Percentiles rank a stretch among this genome's conserved stretches.
Conservation (phyloP, 768 basidiomycete species). For the Boletus reticulatus region DNA sequence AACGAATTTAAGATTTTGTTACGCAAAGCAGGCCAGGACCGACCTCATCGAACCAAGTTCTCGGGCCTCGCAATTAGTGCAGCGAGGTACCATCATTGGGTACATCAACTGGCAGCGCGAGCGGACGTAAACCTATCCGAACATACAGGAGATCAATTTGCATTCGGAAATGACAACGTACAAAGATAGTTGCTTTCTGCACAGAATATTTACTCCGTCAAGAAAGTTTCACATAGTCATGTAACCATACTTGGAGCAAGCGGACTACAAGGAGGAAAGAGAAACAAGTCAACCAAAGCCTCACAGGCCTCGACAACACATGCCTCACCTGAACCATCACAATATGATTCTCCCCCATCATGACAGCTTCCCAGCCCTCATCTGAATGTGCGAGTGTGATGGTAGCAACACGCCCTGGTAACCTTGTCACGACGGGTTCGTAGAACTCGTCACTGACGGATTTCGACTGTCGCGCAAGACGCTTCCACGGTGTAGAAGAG, state of each 20-base stretch:
- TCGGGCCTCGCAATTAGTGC: too few species aligned
- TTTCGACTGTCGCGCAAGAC: slow-evolving; percentile 11
- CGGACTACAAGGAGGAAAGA: slow-evolving; percentile 7
- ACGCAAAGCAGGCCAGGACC: too few species aligned
- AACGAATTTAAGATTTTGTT: too few species aligned
- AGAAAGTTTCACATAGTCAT: slow-evolving; percentile 28
- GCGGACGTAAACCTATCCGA: too few species aligned
- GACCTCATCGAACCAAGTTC: too few species aligned
- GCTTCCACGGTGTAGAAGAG: slow-evolving; percentile 12
- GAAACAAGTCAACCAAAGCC: neutral
- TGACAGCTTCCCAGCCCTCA: slow-evolving; percentile 29
- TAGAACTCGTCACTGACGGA: slow-evolving; percentile 15
- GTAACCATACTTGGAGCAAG: slow-evolving; percentile 19
- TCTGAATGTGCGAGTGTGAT: slow-evolving; percentile 13
- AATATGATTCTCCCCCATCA: slow-evolving; percentile 37
- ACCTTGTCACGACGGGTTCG: slow-evolving; percentile 21
- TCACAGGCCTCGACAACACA: neutral
- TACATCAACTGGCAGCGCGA: too few species aligned
- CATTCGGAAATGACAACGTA: too few species aligned
- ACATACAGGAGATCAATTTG: too few species aligned
- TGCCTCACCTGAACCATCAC: slow-evolving; percentile 31
- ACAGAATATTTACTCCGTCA: neutral
- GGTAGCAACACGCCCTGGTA: slow-evolving; percentile 27
- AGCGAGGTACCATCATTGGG: too few species aligned
- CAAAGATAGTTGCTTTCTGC: neutral